Conservation (phyloP, 768 basidiomycete species). For the Albatrellus ellisii region DNA sequence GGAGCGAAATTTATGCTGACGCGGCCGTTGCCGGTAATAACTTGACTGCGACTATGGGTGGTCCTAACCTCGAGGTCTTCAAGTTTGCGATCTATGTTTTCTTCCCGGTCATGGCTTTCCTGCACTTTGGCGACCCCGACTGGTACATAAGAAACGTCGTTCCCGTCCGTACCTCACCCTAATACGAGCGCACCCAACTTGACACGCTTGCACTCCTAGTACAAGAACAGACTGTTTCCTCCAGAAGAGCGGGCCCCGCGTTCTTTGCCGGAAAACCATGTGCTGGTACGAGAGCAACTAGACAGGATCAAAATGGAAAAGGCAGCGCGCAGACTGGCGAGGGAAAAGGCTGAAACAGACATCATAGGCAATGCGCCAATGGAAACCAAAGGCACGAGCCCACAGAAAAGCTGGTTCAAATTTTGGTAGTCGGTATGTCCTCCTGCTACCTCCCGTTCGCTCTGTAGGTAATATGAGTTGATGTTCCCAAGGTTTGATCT, state of each 20-base stretch:
- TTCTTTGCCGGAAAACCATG: constrained; percentile 55
- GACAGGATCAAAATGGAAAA: constrained; percentile 59
- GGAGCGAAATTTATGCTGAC: too few species aligned
- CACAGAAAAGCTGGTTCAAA: constrained; percentile 12
- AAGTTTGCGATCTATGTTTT: constrained; percentile 83
- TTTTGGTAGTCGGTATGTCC: background rate
- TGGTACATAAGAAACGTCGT: constrained; percentile 75
- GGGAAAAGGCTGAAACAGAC: constrained; percentile 24
- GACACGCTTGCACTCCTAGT: constrained; percentile 27
- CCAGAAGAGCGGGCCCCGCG: constrained; percentile 41
- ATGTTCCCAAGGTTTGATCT: background rate
- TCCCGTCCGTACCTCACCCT: constrained; percentile 31
- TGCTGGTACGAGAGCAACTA: constrained; percentile 52
- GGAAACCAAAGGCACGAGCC: constrained; percentile 19
- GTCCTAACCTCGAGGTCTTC: constrained; percentile 80
- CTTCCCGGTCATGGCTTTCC: constrained; percentile 64
- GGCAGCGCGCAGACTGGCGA: constrained; percentile 29
- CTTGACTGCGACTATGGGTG: constrained; percentile 31
- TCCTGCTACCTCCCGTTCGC: background rate
- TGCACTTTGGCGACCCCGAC: constrained; percentile 80
- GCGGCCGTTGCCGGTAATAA: constrained; percentile 5
- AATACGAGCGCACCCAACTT: background rate
- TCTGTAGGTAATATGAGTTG: background rate
- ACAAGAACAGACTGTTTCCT: constrained; percentile 62
- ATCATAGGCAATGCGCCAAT: constrained; percentile 7